Conservation (phyloP, 23 red algal genomes). For the Agarophyton chilense region DNA sequence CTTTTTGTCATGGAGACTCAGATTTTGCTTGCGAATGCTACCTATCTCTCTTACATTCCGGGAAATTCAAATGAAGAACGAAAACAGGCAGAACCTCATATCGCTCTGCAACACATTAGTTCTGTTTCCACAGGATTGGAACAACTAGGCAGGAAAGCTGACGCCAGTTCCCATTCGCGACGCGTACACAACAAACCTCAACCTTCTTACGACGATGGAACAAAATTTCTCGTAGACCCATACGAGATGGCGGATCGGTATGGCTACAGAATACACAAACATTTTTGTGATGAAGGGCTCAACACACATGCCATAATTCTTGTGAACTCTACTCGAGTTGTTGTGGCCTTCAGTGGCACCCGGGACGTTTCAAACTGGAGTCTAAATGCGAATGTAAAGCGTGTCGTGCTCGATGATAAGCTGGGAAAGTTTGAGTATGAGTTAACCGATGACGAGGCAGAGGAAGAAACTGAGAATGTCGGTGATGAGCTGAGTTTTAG, state of each 20-base stretch:
- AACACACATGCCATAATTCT: slow-evolving; percentile 75
- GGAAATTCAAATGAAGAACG: slow-evolving; percentile 70
- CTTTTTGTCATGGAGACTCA: slow-evolving; percentile 82
- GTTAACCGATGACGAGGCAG: neutral
- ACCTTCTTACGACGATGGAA: slow-evolving; percentile 63
- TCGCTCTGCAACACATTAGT: slow-evolving; percentile 16
- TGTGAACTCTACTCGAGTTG: slow-evolving; percentile 57
- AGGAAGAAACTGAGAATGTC: slow-evolving; percentile 11
- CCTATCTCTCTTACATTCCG: slow-evolving; percentile 74
- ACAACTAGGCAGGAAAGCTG: slow-evolving; percentile 10
- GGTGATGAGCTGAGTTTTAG: neutral
- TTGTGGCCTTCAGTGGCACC: slow-evolving; percentile 80
- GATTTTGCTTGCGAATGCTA: slow-evolving; percentile 63
- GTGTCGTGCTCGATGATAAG: slow-evolving; percentile 61
- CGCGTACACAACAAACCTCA: slow-evolving; percentile 9
- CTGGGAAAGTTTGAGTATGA: slow-evolving; percentile 62
- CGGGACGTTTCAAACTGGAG: slow-evolving; percentile 79
- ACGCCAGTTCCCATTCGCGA: neutral
- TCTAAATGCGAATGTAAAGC: slow-evolving; percentile 59
- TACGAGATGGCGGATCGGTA: slow-evolving; percentile 51
- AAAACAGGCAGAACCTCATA: neutral
- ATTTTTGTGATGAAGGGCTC: slow-evolving; percentile 39
- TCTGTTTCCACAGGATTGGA: slow-evolving; percentile 49
- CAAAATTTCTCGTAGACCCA: slow-evolving; percentile 64
- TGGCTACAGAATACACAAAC: slow-evolving; percentile 52